phyloP scores from a whole-genome alignment of 805 yeast genomes.

The Pichia gijzeniarum region DNA sequence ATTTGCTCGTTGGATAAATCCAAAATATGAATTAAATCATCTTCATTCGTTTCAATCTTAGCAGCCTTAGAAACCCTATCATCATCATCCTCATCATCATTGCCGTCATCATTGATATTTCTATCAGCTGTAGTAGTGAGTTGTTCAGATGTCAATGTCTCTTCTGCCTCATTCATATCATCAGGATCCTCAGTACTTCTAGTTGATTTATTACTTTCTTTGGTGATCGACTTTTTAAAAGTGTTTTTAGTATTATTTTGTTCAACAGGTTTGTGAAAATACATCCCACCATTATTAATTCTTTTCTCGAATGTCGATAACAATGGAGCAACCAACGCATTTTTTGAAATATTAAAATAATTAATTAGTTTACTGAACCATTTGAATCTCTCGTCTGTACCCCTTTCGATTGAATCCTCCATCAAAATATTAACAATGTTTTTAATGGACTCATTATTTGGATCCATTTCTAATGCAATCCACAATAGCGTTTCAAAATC shows the following conservation, averaged over 20 bases:
- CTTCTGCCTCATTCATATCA: constrained; percentile 16
- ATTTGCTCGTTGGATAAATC: constrained; percentile 47
- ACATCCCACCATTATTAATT: constrained; percentile 28
- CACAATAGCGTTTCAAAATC: constrained; percentile 24
- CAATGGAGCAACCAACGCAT: constrained; percentile 19
- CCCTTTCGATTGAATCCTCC: constrained; percentile 15
- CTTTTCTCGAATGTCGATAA: constrained; percentile 22
- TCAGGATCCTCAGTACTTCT: constrained; percentile 12
- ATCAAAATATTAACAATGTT: constrained; percentile 20
- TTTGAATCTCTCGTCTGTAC: constrained; percentile 15
- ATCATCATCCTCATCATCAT: constrained; percentile 10
- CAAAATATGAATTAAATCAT: constrained; percentile 17
- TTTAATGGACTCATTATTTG: constrained; percentile 17
- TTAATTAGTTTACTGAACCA: constrained; percentile 28
- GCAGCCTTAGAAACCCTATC: neutral
- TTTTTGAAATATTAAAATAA: constrained; percentile 23
- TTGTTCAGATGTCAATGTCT: constrained; percentile 10
- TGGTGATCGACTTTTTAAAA: neutral
- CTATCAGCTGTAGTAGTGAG: constrained; percentile 8
- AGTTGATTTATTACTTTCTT: neutral
- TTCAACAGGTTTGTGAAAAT: constrained; percentile 18
- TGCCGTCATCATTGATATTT: neutral
- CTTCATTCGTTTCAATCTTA: neutral
- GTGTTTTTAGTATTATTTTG: neutral
- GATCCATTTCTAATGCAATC: constrained; percentile 28